Evolutionary conservation across 345 rosid genomes (phyloP).

Genomic region (Salix caprea): DNA sequence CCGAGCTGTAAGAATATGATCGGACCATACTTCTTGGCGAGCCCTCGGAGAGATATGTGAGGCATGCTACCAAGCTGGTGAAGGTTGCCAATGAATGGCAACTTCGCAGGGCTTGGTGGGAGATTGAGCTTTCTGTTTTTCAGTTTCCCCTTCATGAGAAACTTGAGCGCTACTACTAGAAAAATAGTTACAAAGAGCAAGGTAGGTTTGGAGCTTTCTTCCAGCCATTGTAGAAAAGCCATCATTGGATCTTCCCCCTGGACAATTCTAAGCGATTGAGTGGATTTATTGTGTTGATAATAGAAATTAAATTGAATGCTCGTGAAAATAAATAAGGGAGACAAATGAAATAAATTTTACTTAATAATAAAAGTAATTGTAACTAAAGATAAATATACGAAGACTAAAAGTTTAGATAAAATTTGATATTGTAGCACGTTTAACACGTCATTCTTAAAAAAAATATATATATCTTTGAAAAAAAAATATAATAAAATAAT

Average conservation of each 20-base stretch:
- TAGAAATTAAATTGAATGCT: not conserved
- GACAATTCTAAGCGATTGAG: not conserved
- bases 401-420: too few species aligned
- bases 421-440: too few species aligned
- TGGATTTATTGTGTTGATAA: not conserved
- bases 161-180: constrained; percentile 7
- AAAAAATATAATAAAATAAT: too few species aligned
- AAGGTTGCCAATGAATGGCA: constrained; percentile 27
- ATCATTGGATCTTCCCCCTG: not conserved
- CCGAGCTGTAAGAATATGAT: constrained; percentile 19
- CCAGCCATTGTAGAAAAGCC: constrained; percentile 32
- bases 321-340: too few species aligned
- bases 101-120: constrained; percentile 24
- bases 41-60: constrained; percentile 14
- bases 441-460: too few species aligned
- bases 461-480: too few species aligned
- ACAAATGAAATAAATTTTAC: too few species aligned
- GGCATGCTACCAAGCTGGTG: constrained; percentile 21
- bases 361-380: too few species aligned
- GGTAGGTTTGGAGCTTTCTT: constrained; percentile 2
- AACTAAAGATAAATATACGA: too few species aligned
- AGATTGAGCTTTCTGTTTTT: constrained; percentile 23
- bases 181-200: constrained; percentile 24
- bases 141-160: constrained; percentile 12
- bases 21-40: constrained; percentile 20